Conservation (phyloP, 192 early-diverging fungal genomes). For the Umbelopsis vinacea region DNA sequence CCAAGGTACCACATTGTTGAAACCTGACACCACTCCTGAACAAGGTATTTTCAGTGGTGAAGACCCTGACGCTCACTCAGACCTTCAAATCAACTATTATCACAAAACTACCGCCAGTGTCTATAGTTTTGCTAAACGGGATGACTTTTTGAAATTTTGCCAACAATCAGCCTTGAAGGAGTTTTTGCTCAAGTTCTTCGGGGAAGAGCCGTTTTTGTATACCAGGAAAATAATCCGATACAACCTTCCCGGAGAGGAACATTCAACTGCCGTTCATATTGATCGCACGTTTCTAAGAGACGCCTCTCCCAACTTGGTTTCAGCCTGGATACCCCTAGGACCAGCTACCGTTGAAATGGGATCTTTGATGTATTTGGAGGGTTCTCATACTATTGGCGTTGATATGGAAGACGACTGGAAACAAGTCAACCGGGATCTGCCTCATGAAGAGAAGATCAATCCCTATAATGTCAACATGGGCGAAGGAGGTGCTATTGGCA, state of each 20-base stretch:
- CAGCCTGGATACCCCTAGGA: slow-evolving; percentile 10
- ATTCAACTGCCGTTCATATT: slow-evolving; percentile 15
- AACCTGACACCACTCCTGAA: neutral
- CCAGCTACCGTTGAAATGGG: slow-evolving; percentile 12
- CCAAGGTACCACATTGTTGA: neutral
- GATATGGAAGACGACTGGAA: slow-evolving; percentile 2
- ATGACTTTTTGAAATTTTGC: slow-evolving; percentile 4
- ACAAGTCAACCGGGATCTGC: neutral
- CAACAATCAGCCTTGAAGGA: neutral
- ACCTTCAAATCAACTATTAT: slow-evolving; percentile 16
- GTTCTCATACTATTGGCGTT: slow-evolving; percentile 1
- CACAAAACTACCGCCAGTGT: slow-evolving; percentile 17
- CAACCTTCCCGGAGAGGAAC: slow-evolving; percentile 4
- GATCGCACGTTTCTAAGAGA: slow-evolving; percentile 8
- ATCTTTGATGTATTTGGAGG: slow-evolving; percentile 12
- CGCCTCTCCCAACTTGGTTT: slow-evolving; percentile 1
- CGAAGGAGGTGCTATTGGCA: slow-evolving; percentile 19
- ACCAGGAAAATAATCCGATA: neutral
- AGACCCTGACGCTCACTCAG: slow-evolving; percentile 6
- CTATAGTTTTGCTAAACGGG: neutral
- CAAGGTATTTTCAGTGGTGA: slow-evolving; percentile 10
- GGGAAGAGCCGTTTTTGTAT: slow-evolving; percentile 6
- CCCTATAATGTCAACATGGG: slow-evolving; percentile 16
- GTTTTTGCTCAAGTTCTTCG: slow-evolving; percentile 1
- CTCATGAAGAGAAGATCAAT: slow-evolving; percentile 4